Conservation (phyloP, 1,284 basidiomycete species). For the Kwoniella shivajii region DNA sequence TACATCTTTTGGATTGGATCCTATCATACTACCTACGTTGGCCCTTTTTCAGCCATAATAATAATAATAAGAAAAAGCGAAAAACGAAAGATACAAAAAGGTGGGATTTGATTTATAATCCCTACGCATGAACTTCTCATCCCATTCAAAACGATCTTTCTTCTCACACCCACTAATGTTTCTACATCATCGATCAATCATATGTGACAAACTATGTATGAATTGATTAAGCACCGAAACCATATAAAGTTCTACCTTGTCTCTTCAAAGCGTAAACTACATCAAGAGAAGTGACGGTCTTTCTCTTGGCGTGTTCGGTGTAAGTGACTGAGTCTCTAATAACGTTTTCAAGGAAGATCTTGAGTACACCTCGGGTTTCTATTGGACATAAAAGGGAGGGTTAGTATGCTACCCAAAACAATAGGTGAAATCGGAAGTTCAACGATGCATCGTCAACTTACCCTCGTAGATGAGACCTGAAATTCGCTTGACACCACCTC, state of each 20-base stretch:
- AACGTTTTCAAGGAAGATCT: constrained; percentile 67
- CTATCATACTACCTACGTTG: too few relatives aligned
- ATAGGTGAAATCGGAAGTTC: background rate
- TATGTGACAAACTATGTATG: too few relatives aligned
- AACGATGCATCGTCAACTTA: background rate
- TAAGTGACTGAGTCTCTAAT: constrained; percentile 84
- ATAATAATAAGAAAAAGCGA: too few relatives aligned
- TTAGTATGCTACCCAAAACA: background rate
- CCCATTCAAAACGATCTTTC: too few relatives aligned
- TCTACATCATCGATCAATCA: too few relatives aligned
- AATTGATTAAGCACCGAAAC: constrained; percentile 64
- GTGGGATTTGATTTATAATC: too few relatives aligned
- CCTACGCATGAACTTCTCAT: too few relatives aligned
- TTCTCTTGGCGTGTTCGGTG: constrained; percentile 90
- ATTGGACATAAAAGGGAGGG: background rate
- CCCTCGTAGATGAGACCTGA: constrained; percentile 82
- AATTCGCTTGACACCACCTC: constrained; percentile 90
- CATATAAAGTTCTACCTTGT: constrained; percentile 82
- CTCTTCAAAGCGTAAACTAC: constrained; percentile 86
- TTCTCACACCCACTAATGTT: too few relatives aligned
- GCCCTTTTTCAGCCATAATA: too few relatives aligned
- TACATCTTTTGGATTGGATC: too few relatives aligned
- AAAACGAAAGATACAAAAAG: too few relatives aligned
- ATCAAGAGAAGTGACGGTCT: constrained; percentile 77
- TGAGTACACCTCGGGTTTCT: constrained; percentile 81